Percentiles rank a stretch among this genome's conserved stretches.
phyloP scores from a whole-genome alignment of 305 asterid genomes.

The Coffea humblotiana region DNA sequence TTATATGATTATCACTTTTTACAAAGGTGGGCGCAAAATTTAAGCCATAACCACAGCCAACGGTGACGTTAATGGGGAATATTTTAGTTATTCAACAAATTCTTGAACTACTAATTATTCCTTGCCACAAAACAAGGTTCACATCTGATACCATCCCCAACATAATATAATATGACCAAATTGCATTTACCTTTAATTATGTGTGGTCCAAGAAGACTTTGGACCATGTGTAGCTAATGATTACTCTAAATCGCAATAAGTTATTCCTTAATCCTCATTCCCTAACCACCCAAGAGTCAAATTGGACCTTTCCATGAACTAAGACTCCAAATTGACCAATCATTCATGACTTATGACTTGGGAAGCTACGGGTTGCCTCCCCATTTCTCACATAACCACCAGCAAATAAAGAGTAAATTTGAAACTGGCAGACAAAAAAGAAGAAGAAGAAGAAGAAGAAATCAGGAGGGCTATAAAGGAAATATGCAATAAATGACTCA shows the following conservation, averaged over 20 bases:
- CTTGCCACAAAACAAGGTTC: conserved; percentile 13
- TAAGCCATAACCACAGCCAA: no score
- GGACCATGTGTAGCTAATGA: neutral
- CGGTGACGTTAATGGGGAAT: conserved; percentile 4
- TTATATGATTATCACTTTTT: no score
- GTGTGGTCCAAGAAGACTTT: conserved; percentile 2
- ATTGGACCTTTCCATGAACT: neutral
- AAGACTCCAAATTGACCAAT: neutral
- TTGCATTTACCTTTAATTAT: neutral
- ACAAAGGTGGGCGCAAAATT: no score
- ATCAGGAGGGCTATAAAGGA: no score
- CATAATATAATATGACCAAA: neutral
- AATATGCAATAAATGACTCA: neutral
- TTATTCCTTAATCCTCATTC: neutral
- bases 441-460: neutral
- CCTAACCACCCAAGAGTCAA: neutral
- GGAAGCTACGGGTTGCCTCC: neutral
- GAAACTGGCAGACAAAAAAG: neutral
- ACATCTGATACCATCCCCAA: conserved; percentile 10
- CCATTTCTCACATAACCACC: neutral
- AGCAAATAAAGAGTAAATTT: neutral
- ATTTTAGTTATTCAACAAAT: neutral
- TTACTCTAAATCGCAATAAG: neutral
- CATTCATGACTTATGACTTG: neutral
- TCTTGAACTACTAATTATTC: neutral